Evolutionary conservation across 2,329 filamentous ascomycete genomes (phyloP).

Genomic region (Curvularia hawaiiensis): DNA sequence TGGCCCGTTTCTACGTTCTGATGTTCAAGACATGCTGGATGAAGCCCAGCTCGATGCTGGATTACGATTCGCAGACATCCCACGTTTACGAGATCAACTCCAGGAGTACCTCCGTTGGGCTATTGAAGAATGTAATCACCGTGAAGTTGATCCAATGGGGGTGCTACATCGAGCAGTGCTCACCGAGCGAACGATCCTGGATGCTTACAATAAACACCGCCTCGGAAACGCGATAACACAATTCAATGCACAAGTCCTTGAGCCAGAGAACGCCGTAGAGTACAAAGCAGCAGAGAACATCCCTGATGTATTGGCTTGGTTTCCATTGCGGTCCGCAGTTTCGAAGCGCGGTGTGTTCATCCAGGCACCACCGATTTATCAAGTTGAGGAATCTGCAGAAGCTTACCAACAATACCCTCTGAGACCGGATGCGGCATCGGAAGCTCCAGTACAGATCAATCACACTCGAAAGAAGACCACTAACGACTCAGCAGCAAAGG

Average conservation of each 20-base stretch:
- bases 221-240: constrained; percentile 8
- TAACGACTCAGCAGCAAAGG: too few species aligned
- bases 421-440: neutral
- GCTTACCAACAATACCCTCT: neutral
- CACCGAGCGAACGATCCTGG: constrained; percentile 9
- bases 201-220: constrained; percentile 23
- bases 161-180: constrained; percentile 8
- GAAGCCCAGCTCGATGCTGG: constrained; percentile 3
- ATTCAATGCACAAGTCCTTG: constrained; percentile 1
- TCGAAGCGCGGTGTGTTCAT: neutral
- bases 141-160: neutral
- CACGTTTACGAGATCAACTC: constrained; percentile 8
- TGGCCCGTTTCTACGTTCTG: neutral
- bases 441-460: neutral
- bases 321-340: constrained; percentile 13
- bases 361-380: constrained; percentile 10
- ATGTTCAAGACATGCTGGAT: constrained; percentile 13
- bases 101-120: neutral
- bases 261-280: constrained; percentile 1
- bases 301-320: constrained; percentile 10
- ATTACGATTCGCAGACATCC: constrained; percentile 4
- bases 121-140: constrained; percentile 7
- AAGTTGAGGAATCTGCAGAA: neutral
- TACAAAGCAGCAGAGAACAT: constrained; percentile 14
- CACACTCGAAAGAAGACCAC: neutral